These are phyloP conservation scores for Trichophyton schoenleinii DNA, from an alignment of 2,329 filamentous ascomycete species.

Conservation along the genomic window DNA sequence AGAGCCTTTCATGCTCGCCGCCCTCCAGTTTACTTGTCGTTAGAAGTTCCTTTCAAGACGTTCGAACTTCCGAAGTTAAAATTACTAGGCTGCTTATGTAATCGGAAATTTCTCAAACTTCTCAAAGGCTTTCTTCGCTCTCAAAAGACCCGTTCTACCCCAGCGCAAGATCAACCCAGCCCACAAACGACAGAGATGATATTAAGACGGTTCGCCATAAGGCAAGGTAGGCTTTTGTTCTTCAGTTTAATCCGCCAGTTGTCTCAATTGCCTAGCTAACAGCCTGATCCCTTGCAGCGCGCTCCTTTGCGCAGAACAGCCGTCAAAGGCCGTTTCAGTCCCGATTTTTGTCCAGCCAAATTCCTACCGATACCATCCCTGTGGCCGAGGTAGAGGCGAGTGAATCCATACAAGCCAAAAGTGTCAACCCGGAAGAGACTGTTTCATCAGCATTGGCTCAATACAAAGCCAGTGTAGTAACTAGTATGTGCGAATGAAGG, in stretches of 20 bases:
- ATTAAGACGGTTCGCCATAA: slow-evolving; percentile 28
- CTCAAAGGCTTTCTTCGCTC: background rate
- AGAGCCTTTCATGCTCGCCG: background rate
- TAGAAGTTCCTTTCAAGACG: background rate
- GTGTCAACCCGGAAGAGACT: slow-evolving; percentile 6
- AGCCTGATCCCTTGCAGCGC: slow-evolving; percentile 2
- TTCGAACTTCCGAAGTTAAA: background rate
- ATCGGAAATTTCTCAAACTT: background rate
- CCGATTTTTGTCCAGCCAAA: slow-evolving; percentile 10
- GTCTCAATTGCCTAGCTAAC: background rate
- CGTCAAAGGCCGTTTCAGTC: background rate
- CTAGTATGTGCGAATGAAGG: background rate
- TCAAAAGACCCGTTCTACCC: background rate
- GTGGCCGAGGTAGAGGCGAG: background rate
- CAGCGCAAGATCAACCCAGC: background rate
- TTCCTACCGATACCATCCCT: slow-evolving; percentile 3
- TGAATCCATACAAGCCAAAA: slow-evolving; percentile 8
- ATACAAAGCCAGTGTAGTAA: background rate
- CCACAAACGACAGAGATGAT: slow-evolving; percentile 22
- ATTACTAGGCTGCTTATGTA: background rate
- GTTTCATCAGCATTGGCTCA: background rate
- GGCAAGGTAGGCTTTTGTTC: slow-evolving; percentile 26
- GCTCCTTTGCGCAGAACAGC: slow-evolving; percentile 1
- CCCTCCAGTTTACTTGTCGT: background rate
- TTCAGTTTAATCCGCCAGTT: background rate